Evolutionary conservation across 768 basidiomycete genomes (phyloP), one percentile per base, ranked within the genome.

Genomic region (Lanmaoa rubissima): DNA sequence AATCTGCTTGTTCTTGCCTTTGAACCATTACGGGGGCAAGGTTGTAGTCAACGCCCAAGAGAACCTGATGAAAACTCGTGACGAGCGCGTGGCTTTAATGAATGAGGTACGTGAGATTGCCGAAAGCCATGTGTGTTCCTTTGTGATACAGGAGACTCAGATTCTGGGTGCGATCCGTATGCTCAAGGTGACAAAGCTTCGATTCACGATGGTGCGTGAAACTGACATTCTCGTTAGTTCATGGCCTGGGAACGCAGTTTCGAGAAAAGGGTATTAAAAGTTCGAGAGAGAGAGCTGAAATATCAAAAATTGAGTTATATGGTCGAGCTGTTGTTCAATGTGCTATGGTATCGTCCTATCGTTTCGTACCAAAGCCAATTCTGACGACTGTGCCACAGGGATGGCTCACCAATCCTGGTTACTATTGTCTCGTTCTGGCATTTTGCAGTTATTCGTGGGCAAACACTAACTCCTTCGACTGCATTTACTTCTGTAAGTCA

Each of bases 171-270:
- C 83, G 13, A 94, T 95, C 55, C 82, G 92, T 32, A 95, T 95
- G 92, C 83, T 95, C 63, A 95, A 96, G 68, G 80, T 74, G 46
- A 59, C 48, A 42, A 21, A 47, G 2, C 19, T 35, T 57, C 2
- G 10, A 17, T 47, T 28, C 7, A 8, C 2, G 1, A 34, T 38
- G 17, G 3, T 14, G 16, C 21, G 12, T 46, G 5, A 13, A 21
- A 24, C 39, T 53, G 35, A 71, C 43, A 12, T 28, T 31, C 6
- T 2, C 38, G 42, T 24, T 63, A 88, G 86, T 97, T 95, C 73
- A 95, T 96, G 92, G 94, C 92, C 16, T 87, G 86, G 94, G 94
- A 97, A 70, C 85, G 94, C 26, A 92, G 84, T 67, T 95, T 95
- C 63, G 94, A 96, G 72, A 77, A 78, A 24, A 80, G 79, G 11